These are phyloP conservation scores for Cystobasidiopsis lactophilus DNA, from an alignment of 768 basidiomycete genomes.

Conservation along the genomic window DNA sequence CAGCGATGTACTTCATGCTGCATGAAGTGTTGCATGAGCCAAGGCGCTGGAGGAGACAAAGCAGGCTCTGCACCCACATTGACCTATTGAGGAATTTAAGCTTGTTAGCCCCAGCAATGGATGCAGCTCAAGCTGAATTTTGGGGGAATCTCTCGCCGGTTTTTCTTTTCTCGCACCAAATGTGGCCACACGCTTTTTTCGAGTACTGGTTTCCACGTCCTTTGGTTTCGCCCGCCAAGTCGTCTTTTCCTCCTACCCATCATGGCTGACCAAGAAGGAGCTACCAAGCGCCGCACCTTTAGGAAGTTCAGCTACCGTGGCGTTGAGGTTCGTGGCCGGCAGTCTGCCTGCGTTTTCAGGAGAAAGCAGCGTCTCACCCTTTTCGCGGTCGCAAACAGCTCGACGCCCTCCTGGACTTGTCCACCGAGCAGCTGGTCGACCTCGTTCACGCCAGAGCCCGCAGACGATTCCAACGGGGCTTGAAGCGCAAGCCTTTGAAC, in stretches of 20 bases:
- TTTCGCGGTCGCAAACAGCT: slow-evolving; percentile 28
- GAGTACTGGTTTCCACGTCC: too few relatives aligned
- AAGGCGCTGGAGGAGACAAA: not conserved
- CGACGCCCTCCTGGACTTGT: slow-evolving; percentile 88
- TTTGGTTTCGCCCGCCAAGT: too few relatives aligned
- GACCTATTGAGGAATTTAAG: too few relatives aligned
- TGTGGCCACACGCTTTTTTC: too few relatives aligned
- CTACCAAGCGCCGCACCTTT: slow-evolving; percentile 80
- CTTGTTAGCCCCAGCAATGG: not conserved
- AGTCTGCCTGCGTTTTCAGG: too few relatives aligned
- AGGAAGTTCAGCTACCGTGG: slow-evolving; percentile 97
- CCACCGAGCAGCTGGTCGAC: slow-evolving; percentile 53
- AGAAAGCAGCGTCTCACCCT: not conserved
- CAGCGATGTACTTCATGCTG: not conserved
- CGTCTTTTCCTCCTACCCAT: too few relatives aligned
- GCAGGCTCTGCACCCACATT: not conserved
- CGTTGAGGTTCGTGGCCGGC: slow-evolving; percentile 34
- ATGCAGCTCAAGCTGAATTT: not conserved
- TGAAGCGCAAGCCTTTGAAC: slow-evolving; percentile 95
- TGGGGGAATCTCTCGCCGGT: not conserved
- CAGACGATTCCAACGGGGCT: slow-evolving; percentile 93
- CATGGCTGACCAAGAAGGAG: slow-evolving; percentile 71
- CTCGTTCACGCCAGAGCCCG: slow-evolving; percentile 97
- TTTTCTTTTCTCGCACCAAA: too few relatives aligned
- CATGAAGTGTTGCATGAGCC: too few relatives aligned